Conservation (phyloP, 306 rosid species). For the Pueraria montana region DNA sequence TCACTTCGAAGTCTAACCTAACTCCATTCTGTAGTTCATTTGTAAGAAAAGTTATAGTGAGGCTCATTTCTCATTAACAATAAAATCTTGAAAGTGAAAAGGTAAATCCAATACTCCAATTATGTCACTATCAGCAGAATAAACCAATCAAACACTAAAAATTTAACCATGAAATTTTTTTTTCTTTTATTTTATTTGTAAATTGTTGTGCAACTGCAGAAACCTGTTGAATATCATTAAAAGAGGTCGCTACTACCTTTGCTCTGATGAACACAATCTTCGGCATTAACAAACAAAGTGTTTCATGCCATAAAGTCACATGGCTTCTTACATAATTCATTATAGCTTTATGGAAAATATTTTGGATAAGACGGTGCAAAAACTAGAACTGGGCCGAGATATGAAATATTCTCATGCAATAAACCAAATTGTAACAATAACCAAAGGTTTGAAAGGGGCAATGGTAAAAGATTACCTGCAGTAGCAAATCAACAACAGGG, state of each 20-base stretch:
- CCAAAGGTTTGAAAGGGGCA: conserved; percentile 34
- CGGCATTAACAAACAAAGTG: background rate
- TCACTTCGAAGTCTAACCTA: conserved; percentile 61
- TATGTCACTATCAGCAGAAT: conserved; percentile 16
- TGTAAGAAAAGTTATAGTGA: conserved; percentile 42
- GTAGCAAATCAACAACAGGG: conserved; percentile 71
- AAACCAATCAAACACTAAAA: conserved; percentile 23
- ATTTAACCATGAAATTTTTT: conserved; percentile 13
- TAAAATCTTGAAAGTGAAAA: conserved; percentile 8
- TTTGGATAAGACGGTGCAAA: background rate
- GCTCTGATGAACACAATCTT: background rate
- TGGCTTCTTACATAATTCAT: conserved; percentile 14
- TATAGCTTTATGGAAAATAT: conserved; percentile 14
- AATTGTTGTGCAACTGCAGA: background rate
- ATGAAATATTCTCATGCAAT: conserved; percentile 15
- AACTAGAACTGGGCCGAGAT: conserved; percentile 16
- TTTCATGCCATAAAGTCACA: background rate
- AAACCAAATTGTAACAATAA: conserved; percentile 26
- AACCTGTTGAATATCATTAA: background rate
- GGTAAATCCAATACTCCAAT: background rate
- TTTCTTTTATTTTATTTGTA: background rate
- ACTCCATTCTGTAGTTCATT: conserved; percentile 71
- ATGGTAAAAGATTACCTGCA: conserved; percentile 66
- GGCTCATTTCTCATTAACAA: conserved; percentile 41
- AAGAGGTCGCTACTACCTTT: background rate